Conservation (phyloP, 768 basidiomycete genomes). For the Ephemerocybe angulata region DNA sequence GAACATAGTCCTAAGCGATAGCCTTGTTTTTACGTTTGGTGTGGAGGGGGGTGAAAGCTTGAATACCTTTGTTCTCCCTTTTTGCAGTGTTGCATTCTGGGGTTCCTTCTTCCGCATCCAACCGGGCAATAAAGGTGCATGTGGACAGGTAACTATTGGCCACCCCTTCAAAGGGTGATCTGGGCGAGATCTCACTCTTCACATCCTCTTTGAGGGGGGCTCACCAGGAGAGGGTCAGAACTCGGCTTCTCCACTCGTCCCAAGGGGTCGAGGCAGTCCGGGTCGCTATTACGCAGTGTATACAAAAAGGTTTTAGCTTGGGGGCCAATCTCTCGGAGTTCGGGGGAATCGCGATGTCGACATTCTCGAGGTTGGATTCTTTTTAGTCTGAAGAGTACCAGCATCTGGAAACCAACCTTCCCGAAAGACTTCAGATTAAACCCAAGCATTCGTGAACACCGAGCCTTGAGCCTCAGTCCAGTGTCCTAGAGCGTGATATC, state of each 20-base stretch:
- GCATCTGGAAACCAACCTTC: neutral
- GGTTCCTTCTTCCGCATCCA: neutral
- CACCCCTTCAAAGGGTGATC: neutral
- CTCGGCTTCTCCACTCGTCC: no score
- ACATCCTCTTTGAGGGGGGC: neutral
- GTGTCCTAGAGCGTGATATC: neutral
- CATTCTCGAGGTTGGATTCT: neutral
- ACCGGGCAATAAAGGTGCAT: neutral
- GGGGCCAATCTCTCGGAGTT: neutral
- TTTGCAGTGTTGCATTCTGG: neutral
- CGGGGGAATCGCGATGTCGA: neutral
- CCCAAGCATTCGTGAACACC: neutral
- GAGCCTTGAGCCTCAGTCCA: neutral
- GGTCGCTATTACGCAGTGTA: neutral
- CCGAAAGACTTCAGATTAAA: constrained; percentile 1
- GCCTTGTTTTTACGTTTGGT: neutral
- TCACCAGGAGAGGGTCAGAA: neutral
- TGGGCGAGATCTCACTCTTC: neutral
- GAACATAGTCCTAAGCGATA: neutral
- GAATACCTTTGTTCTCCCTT: neutral
- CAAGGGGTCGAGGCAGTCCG: neutral
- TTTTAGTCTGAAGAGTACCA: neutral
- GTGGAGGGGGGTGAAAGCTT: neutral
- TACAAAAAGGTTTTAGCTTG: neutral
- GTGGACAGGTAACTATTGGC: neutral